Evolutionary conservation across 2,329 filamentous ascomycete genomes (phyloP).

Genomic region (Stagonosporopsis cucurbitacearum): DNA sequence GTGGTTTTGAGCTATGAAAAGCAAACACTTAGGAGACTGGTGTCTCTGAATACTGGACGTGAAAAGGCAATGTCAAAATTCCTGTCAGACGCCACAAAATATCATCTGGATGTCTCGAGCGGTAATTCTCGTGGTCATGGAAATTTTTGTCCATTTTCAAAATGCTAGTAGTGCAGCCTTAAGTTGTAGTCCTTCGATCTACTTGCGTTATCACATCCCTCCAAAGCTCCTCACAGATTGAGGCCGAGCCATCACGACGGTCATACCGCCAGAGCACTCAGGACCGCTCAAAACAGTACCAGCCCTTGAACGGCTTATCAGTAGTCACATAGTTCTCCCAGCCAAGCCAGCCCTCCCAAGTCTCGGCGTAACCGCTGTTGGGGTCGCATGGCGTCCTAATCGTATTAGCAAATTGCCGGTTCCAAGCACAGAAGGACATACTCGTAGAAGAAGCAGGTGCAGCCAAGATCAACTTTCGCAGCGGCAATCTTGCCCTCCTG

Average conservation of each 20-base stretch:
- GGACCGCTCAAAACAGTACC: slow-evolving; percentile 13
- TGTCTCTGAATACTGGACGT: too few relatives aligned
- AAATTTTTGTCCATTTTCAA: background rate
- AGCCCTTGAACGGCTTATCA: slow-evolving; percentile 13
- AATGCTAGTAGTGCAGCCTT: background rate
- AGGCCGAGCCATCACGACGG: background rate
- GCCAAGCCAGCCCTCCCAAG: slow-evolving; percentile 9
- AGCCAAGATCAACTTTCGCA: slow-evolving; percentile 12
- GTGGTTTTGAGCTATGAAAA: too few relatives aligned
- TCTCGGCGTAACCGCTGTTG: background rate
- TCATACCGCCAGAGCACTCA: background rate
- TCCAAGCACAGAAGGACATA: background rate
- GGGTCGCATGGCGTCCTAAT: slow-evolving; percentile 5
- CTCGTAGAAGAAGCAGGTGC: slow-evolving; percentile 17
- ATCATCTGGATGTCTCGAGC: background rate
- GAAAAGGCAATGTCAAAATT: background rate
- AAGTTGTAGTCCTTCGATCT: too few relatives aligned
- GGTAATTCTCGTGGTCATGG: background rate
- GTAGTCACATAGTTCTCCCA: slow-evolving; percentile 9
- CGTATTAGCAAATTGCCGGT: background rate
- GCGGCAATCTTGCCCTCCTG: slow-evolving; percentile 10
- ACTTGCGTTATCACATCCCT: too few relatives aligned
- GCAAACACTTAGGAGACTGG: too few relatives aligned
- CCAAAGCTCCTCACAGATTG: background rate
- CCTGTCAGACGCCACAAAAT: background rate